These are phyloP conservation scores for Posidonia oceanica DNA, from an alignment of 116 monocot species.

Conservation along the genomic window DNA sequence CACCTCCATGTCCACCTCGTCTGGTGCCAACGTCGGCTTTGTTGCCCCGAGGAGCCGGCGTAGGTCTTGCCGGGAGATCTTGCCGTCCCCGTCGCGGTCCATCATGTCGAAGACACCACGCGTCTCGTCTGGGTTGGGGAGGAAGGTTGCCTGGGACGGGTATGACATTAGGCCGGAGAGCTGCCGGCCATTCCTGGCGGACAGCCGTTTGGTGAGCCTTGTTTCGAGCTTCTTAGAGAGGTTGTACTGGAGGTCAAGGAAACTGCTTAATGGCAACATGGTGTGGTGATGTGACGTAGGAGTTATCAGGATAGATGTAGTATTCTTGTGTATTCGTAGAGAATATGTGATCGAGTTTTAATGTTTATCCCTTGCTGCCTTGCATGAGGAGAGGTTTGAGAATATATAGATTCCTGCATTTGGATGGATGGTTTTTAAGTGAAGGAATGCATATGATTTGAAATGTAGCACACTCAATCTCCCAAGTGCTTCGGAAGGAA, in stretches of 20 bases:
- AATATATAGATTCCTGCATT: too few relatives aligned
- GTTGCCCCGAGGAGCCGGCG: constrained; percentile 20
- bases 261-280: constrained; percentile 2
- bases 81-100: constrained; percentile 24
- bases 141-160: constrained; percentile 13
- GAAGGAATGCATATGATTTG: too few relatives aligned
- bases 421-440: too few relatives aligned
- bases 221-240: constrained; percentile 19
- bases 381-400: too few relatives aligned
- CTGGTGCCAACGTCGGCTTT: constrained; percentile 1
- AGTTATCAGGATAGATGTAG: too few relatives aligned
- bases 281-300: background rate
- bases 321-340: too few relatives aligned
- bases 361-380: too few relatives aligned
- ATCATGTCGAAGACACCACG: constrained; percentile 52
- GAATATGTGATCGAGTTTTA: too few relatives aligned
- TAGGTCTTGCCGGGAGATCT: constrained; percentile 37
- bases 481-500: too few relatives aligned
- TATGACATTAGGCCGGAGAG: constrained; percentile 21
- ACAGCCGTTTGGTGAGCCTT: constrained; percentile 17
- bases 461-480: too few relatives aligned
- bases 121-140: constrained; percentile 46
- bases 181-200: constrained; percentile 19
- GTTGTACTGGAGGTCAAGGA: constrained; percentile 35
- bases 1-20: constrained; percentile 16